A percentile compares a stretch with the other conserved stretches of the same genome.
Evolutionary conservation across 768 basidiomycete genomes (phyloP).

Genomic region (Sutorius australiensis): DNA sequence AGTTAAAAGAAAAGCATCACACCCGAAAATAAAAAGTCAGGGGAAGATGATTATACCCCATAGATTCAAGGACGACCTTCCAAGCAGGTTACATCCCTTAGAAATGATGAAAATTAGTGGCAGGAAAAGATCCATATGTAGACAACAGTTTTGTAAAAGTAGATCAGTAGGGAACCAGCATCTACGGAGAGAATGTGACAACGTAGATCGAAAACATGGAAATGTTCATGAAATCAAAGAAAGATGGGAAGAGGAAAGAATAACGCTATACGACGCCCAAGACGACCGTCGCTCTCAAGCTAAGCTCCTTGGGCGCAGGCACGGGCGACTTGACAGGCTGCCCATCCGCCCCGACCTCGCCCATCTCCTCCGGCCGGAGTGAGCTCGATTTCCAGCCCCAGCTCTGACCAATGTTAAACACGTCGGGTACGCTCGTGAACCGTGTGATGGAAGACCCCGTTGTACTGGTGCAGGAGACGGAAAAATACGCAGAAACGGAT

Average conservation of each 20-base stretch:
- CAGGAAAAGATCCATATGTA: neutral
- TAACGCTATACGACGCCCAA: conserved; percentile 60
- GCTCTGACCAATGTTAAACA: conserved; percentile 79
- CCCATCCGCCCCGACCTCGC: conserved; percentile 36
- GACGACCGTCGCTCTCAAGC: conserved; percentile 76
- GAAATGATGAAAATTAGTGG: neutral
- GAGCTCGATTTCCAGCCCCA: conserved; percentile 89
- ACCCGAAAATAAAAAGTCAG: neutral
- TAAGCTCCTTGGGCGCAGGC: conserved; percentile 43
- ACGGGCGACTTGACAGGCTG: conserved; percentile 29
- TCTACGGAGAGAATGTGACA: neutral
- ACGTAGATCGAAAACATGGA: conserved; percentile 5
- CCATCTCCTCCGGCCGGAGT: conserved; percentile 47
- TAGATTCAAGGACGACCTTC: neutral
- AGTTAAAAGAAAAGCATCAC: neutral
- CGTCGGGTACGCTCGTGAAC: conserved; percentile 83
- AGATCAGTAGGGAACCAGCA: neutral
- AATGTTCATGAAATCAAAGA: neutral
- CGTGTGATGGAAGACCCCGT: conserved; percentile 79
- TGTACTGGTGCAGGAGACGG: conserved; percentile 75
- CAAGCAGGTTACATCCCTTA: neutral
- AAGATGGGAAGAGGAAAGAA: neutral
- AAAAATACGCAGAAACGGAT: conserved; percentile 75
- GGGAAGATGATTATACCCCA: neutral
- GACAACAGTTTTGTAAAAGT: neutral